phyloP scores from a whole-genome alignment of 805 yeast species.

The Saturnispora sekii region DNA sequence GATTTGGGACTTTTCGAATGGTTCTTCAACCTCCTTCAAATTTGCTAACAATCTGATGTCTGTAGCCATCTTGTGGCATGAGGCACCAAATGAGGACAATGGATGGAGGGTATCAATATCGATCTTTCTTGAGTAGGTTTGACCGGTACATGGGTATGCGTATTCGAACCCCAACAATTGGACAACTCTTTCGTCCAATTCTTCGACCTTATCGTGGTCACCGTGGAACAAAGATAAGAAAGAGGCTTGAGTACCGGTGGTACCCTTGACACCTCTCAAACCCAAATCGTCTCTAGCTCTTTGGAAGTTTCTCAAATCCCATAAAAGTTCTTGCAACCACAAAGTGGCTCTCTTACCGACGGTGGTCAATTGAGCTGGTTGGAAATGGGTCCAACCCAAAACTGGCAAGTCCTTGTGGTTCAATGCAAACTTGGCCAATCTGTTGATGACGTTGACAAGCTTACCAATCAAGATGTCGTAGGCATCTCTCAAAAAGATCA shows the following conservation, averaged over 20 bases:
- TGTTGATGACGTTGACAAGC: slow-evolving; percentile 89
- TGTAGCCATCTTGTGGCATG: slow-evolving; percentile 96
- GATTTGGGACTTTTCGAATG: slow-evolving; percentile 96
- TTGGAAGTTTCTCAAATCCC: slow-evolving; percentile 94
- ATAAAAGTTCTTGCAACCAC: slow-evolving; percentile 94
- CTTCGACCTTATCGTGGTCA: slow-evolving; percentile 93
- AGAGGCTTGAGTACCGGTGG: slow-evolving; percentile 98
- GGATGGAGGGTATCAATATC: slow-evolving; percentile 93
- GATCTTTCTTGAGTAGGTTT: slow-evolving; percentile 97
- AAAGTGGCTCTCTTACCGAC: slow-evolving; percentile 97
- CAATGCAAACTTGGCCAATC: slow-evolving; percentile 79
- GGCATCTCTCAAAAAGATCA: slow-evolving; percentile 93
- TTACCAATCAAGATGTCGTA: slow-evolving; percentile 89
- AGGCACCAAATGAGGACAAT: slow-evolving; percentile 86
- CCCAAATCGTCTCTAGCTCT: slow-evolving; percentile 97
- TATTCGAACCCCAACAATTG: slow-evolving; percentile 88
- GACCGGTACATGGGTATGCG: slow-evolving; percentile 97
- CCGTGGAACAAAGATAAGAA: slow-evolving; percentile 94
- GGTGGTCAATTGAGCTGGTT: slow-evolving; percentile 97
- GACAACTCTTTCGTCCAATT: slow-evolving; percentile 82
- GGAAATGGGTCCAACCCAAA: slow-evolving; percentile 98
- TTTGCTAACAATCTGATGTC: slow-evolving; percentile 93
- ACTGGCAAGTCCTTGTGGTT: slow-evolving; percentile 93
- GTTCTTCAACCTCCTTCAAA: slow-evolving; percentile 96
- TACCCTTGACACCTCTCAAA: slow-evolving; percentile 96